phyloP scores from a whole-genome alignment of 2,329 filamentous ascomycete species.

The Penicillium sp. region DNA sequence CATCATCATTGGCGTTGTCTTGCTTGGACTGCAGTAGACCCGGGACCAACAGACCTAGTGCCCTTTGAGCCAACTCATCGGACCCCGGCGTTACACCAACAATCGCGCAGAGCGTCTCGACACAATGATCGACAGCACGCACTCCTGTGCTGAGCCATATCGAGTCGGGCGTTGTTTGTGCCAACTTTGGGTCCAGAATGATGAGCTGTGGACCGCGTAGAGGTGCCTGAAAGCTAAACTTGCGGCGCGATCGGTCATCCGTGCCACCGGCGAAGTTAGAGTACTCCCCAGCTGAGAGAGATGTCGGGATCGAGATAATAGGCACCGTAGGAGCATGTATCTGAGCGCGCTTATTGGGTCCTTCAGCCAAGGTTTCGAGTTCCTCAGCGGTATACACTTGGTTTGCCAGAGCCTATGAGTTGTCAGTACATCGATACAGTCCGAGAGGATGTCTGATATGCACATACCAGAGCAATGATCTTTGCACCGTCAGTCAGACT shows the following conservation, averaged over 20 bases:
- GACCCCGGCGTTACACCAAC: slow-evolving; percentile 31
- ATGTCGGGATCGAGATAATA: slow-evolving; percentile 44
- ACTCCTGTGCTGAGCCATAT: slow-evolving; percentile 62
- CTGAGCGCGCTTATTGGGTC: slow-evolving; percentile 24
- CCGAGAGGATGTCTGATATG: not conserved
- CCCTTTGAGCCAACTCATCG: slow-evolving; percentile 40
- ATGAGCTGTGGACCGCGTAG: slow-evolving; percentile 51
- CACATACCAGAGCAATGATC: slow-evolving; percentile 47
- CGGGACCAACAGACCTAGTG: slow-evolving; percentile 44
- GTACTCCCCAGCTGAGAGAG: slow-evolving; percentile 46
- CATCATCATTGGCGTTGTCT: slow-evolving; percentile 40
- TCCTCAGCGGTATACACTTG: slow-evolving; percentile 39
- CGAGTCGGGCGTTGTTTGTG: slow-evolving; percentile 50
- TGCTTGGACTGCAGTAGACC: slow-evolving; percentile 44
- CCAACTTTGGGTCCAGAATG: slow-evolving; percentile 57
- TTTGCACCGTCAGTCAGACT: slow-evolving; percentile 59
- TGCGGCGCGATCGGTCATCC: slow-evolving; percentile 35
- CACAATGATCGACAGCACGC: slow-evolving; percentile 58
- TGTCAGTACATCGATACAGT: slow-evolving; percentile 1
- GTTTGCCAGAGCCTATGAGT: slow-evolving; percentile 49
- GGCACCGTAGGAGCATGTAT: slow-evolving; percentile 24
- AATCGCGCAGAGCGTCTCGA: slow-evolving; percentile 54
- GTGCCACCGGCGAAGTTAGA: slow-evolving; percentile 43
- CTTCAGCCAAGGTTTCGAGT: slow-evolving; percentile 38
- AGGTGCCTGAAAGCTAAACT: slow-evolving; percentile 39